These are phyloP conservation scores for Solanum corneliomulleri DNA, from an alignment of 257 asterid species.

Conservation along the genomic window DNA sequence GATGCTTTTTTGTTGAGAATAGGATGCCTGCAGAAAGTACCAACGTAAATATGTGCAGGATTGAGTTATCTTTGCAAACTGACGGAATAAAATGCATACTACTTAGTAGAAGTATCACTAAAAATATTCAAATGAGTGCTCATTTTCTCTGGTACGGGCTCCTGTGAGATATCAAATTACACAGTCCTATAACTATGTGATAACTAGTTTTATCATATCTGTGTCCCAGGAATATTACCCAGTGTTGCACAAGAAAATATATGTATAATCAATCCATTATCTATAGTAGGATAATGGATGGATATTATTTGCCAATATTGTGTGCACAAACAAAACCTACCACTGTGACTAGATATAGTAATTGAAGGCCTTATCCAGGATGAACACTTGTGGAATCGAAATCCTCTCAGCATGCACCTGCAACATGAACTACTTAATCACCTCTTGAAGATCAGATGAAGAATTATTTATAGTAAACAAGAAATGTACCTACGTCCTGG, in stretches of 20 bases:
- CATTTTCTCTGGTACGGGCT: neutral
- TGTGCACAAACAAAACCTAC: constrained; percentile 23
- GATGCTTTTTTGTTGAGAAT: constrained; percentile 84
- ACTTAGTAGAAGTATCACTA: neutral
- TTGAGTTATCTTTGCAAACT: neutral
- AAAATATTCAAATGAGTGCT: neutral
- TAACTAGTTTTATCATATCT: neutral
- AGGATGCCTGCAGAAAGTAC: constrained; percentile 48
- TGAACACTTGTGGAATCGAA: constrained; percentile 79
- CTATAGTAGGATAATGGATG: neutral
- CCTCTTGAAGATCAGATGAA: constrained; percentile 8
- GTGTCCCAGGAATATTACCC: neutral
- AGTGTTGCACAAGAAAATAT: neutral
- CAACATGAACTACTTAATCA: constrained; percentile 10
- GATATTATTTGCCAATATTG: neutral
- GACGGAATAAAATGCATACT: neutral
- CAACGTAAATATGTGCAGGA: constrained; percentile 3
- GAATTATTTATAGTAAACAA: constrained; percentile 16
- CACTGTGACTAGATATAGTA: constrained; percentile 79
- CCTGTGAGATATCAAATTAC: neutral
- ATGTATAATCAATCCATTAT: neutral
- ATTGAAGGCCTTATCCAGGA: constrained; percentile 96
- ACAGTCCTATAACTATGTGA: neutral
- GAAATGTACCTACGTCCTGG: constrained; percentile 96
- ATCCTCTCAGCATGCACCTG: constrained; percentile 99